phyloP scores from a whole-genome alignment of 1,139 yeast genomes.

The Scheffersomyces lignicola region DNA sequence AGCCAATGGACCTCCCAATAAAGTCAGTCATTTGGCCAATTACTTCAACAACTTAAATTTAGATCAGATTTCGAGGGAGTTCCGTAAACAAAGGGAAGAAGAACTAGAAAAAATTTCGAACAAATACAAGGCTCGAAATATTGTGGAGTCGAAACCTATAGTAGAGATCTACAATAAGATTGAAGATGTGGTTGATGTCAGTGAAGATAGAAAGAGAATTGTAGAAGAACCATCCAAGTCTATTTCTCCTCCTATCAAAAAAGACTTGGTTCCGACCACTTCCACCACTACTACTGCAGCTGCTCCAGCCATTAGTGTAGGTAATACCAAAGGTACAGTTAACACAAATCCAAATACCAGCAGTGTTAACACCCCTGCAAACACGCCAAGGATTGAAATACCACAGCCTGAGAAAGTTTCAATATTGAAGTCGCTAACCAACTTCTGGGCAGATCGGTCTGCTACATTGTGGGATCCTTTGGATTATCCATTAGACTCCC shows the following conservation, averaged over 20 bases:
- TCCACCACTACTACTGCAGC: conserved; percentile 1
- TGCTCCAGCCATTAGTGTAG: conserved; percentile 1
- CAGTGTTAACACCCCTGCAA: conserved; percentile 2
- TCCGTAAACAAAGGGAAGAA: conserved; percentile 80
- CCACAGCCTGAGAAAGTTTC: conserved; percentile 69
- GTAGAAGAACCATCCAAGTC: conserved; percentile 9
- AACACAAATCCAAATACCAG: no score
- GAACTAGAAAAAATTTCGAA: conserved; percentile 65
- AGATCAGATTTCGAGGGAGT: conserved; percentile 80
- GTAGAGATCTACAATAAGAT: conserved; percentile 91
- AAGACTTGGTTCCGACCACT: conserved; percentile 4
- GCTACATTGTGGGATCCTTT: conserved; percentile 95
- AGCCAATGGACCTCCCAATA: conserved; percentile 18
- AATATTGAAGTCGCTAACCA: conserved; percentile 77
- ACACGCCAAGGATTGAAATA: conserved; percentile 17
- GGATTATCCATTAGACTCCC: conserved; percentile 73
- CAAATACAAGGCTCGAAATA: conserved; percentile 72
- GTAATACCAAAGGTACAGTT: not conserved
- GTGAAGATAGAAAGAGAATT: conserved; percentile 21
- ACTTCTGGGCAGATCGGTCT: conserved; percentile 97
- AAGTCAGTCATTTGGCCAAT: conserved; percentile 63
- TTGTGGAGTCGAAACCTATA: conserved; percentile 78
- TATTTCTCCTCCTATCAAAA: conserved; percentile 1
- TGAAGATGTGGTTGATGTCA: conserved; percentile 73
- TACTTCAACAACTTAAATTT: conserved; percentile 77